Evolutionary conservation across 805 yeast genomes (phyloP), one percentile per base, ranked within the genome.

Genomic region (Scheffersomyces coipomensis): DNA sequence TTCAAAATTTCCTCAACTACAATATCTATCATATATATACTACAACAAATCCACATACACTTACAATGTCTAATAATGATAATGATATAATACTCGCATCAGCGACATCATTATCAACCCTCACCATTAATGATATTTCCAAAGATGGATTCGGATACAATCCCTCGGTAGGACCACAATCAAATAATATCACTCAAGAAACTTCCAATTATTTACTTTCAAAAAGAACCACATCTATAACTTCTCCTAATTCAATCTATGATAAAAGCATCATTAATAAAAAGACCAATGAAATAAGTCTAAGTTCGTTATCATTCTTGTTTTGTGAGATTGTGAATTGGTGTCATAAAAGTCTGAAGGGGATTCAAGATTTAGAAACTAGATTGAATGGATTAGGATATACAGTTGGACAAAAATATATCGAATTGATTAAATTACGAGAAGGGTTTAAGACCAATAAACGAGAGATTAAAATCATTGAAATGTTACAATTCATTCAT

Each of bases 301-400:
- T 84, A 13, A 73, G 87, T 11, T 70, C 89, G 2, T 63, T 88
- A 35, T 78, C 88, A 21, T 84, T 80, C 48, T 62, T 88, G 16
- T 86, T 85, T 49, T 67, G 81, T 55, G 90, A 85, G 47, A 75
- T 83, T 29, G 81, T 88, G 9, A 79, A 79, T 44, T 78, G 84
- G 72, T 66, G 79, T 23, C 83, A 82, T 42, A 65, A 68, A 34
- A 71, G 76, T 37, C 77, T 87, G 5, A 77, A 74, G 40, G 88
- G 88, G 12, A 72, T 88, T 21, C 81, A 78, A 42, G 90, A 87
- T 48, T 56, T 70, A 29, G 76, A 70, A 40, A 60, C 57, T 23
- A 64, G 82, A 38, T 69, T 88, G 35, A 87, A 84, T 56, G 77
- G 81, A 9, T 62, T 85, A 31, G 96, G 96, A 1, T 86, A 87